A percentile compares a stretch with the other conserved stretches of the same genome.
phyloP scores from a whole-genome alignment of 2,329 filamentous ascomycete species.

The Diaporthe aspalathi region DNA sequence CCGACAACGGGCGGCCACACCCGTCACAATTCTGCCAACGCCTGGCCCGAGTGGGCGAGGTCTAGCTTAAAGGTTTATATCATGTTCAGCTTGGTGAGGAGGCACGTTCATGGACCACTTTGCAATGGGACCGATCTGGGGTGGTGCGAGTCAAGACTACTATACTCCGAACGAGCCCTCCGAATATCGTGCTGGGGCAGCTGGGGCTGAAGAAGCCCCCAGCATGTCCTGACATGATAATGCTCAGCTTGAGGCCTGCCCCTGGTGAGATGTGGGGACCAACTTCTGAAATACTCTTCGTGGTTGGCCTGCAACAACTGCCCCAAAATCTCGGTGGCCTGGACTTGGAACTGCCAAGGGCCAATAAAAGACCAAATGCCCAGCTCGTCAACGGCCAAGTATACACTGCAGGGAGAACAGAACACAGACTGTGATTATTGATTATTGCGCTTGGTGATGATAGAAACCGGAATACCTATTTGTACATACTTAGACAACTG shows the following conservation, averaged over 20 bases:
- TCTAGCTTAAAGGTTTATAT: background rate
- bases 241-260: background rate
- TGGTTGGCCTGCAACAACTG: background rate
- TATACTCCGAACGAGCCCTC: background rate
- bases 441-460: background rate
- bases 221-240: background rate
- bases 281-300: background rate
- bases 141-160: background rate
- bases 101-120: too few relatives aligned
- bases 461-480: too few relatives aligned
- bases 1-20: background rate
- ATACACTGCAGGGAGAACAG: too few relatives aligned
- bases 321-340: background rate
- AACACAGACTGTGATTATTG: too few relatives aligned
- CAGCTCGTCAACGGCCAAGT: too few relatives aligned
- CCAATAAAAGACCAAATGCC: too few relatives aligned
- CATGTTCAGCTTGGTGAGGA: background rate
- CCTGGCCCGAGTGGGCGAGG: background rate
- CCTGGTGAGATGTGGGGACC: slow-evolving; percentile 8
- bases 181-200: background rate
- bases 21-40: background rate
- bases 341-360: background rate
- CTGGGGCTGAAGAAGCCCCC: background rate
- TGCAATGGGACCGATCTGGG: background rate
- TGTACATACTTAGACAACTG: too few relatives aligned